Evolutionary conservation across 495 filamentous ascomycete species (phyloP), one percentile per base, ranked within the genome.

Genomic region (Aspergillus steynii): DNA sequence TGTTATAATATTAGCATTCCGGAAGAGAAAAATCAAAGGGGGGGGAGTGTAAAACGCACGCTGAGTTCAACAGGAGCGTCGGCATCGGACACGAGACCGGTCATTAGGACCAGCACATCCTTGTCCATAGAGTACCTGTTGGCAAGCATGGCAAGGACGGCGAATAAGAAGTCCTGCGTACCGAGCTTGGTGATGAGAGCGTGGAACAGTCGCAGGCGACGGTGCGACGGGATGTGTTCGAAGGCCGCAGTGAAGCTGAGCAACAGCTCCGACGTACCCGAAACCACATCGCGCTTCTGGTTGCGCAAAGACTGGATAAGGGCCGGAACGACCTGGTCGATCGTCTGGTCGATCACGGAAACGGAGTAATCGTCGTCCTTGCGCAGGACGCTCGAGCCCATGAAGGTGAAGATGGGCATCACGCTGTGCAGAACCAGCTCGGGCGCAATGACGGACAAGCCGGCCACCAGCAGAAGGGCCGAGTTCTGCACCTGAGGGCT

Each of bases 351-450:
- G 61, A 97, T 92, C 29, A 98, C 93, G 67, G 96, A 88, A 4
- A 92, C 92, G 5, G 95, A 98, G 74, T 95, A 97, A 47, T 97
- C 93, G 67, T 99, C 95, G 62, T 92, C 88, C 75, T 96, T 92
- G 32, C 89, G 85, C 26, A 99, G 83, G 9, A 96, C 86, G 29
- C 89, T 94, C 31, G 88, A 86, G 45, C 92, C 90, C 91, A 97
- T 96, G 74, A 97, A 97, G 0, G 95, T 97, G 75, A 99, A 99
- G 42, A 99, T 93, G 5, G 96, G 96, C 95, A 99, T 98, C 55
- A 99, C 90, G 61, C 91, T 96, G 70, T 99, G 93, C 55, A 98
- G 82, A 9, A 99, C 90, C 27, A 92, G 74, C 67, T 97, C 91
- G 1, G 95, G 95, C 0, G 89, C 89, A 65, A 91, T 89, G 46